phyloP scores from a whole-genome alignment of 2,329 filamentous ascomycete species.

The Ophiostoma ulmi region DNA sequence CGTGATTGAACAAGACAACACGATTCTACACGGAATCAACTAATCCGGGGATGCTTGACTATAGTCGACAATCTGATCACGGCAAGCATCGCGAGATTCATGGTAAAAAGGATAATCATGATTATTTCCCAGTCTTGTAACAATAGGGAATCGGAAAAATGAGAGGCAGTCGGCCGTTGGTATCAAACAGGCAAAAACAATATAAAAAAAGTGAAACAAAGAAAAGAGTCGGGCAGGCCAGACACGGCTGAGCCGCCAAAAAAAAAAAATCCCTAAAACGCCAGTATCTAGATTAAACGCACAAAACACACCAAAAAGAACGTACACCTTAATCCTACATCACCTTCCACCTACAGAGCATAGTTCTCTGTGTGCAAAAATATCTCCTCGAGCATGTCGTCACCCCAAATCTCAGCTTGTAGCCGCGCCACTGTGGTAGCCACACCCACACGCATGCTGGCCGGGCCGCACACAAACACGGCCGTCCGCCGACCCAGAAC shows the following conservation, averaged over 20 bases:
- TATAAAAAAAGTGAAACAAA: background rate
- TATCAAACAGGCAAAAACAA: background rate
- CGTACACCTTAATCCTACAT: background rate
- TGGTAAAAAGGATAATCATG: background rate
- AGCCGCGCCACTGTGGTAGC: constrained; percentile 77
- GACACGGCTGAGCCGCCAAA: background rate
- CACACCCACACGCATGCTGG: constrained; percentile 80
- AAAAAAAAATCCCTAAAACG: background rate
- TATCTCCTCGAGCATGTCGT: constrained; percentile 76
- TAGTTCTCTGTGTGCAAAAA: constrained; percentile 96
- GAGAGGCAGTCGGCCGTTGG: background rate
- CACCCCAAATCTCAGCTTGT: constrained; percentile 77
- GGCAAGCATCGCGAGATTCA: background rate
- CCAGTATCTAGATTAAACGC: background rate
- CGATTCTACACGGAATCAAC: no score
- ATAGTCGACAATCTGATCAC: background rate
- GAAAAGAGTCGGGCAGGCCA: background rate
- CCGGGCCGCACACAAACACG: constrained; percentile 88
- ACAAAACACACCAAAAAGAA: background rate
- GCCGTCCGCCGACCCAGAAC: constrained; percentile 76
- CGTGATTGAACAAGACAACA: background rate
- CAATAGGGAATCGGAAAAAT: background rate
- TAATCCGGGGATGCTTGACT: background rate
- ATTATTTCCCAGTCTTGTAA: background rate
- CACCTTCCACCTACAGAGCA: constrained; percentile 54